Conservation (phyloP, 2,329 filamentous ascomycete genomes). For the Ambrosiella cleistominuta region DNA sequence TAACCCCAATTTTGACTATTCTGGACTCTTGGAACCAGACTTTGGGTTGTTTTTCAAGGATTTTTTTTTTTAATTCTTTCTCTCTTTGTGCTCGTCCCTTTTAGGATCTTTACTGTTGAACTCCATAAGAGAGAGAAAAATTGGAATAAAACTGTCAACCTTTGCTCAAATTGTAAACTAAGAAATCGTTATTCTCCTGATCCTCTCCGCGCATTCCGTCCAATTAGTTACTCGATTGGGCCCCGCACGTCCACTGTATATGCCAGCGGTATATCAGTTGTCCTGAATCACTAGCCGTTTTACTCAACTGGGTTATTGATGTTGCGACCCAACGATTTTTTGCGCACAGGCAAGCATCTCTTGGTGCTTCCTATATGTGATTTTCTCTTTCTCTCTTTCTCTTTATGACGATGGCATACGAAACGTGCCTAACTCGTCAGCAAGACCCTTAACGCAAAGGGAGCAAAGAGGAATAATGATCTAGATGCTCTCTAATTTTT, state of each 20-base stretch:
- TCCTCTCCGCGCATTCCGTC: background rate
- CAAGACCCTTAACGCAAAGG: background rate
- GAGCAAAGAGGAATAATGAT: background rate
- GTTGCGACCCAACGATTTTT: background rate
- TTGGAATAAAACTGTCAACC: no score
- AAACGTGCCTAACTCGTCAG: conserved; percentile 1
- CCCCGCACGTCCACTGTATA: background rate
- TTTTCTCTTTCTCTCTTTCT: background rate
- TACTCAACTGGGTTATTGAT: background rate
- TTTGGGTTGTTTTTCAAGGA: background rate
- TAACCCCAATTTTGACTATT: background rate
- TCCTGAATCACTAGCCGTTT: background rate
- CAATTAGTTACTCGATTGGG: background rate
- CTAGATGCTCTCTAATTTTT: background rate
- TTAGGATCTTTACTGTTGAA: background rate
- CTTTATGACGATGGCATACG: background rate
- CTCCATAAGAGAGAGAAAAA: background rate
- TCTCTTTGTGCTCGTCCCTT: background rate
- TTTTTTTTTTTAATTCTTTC: background rate
- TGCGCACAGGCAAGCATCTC: background rate
- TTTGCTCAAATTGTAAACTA: no score
- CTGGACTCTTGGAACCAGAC: background rate
- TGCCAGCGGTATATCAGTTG: background rate
- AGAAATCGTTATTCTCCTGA: background rate
- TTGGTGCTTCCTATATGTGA: background rate